Percentiles rank a stretch among this genome's conserved stretches.
Evolutionary conservation across 495 filamentous ascomycete genomes (phyloP).

Genomic region (Penicillium alfredii): DNA sequence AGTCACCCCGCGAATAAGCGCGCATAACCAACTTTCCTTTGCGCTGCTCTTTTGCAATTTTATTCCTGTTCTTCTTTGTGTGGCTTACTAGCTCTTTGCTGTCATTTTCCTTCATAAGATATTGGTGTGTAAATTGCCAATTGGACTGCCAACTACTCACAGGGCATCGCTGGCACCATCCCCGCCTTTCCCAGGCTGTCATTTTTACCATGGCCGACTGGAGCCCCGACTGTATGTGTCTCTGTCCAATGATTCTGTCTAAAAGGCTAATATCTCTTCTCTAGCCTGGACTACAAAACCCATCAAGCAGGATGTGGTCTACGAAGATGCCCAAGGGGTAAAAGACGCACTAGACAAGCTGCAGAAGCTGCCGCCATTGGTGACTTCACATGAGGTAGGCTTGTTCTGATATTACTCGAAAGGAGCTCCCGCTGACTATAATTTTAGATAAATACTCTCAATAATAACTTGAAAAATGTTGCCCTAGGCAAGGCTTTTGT

Average conservation of each 20-base stretch:
- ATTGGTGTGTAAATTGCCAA: slow-evolving; percentile 1
- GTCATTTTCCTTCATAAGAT: neutral
- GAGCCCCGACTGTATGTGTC: slow-evolving; percentile 30
- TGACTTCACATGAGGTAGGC: slow-evolving; percentile 68
- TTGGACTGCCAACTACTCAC: neutral
- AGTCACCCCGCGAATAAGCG: slow-evolving; percentile 29
- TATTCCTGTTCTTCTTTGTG: neutral
- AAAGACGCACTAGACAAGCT: slow-evolving; percentile 64
- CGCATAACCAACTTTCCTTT: slow-evolving; percentile 4
- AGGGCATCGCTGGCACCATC: neutral
- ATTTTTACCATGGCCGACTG: slow-evolving; percentile 24
- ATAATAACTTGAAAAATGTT: slow-evolving; percentile 71
- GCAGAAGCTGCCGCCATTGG: slow-evolving; percentile 74
- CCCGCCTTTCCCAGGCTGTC: slow-evolving; percentile 1
- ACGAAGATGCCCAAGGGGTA: slow-evolving; percentile 61
- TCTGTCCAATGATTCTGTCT: too few species aligned
- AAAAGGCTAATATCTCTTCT: neutral
- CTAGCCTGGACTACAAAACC: slow-evolving; percentile 82
- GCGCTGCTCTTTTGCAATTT: slow-evolving; percentile 6
- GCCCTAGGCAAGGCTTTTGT: slow-evolving; percentile 91
- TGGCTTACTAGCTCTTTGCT: neutral
- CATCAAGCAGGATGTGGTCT: slow-evolving; percentile 84
- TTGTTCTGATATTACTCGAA: neutral
- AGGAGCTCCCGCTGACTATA: neutral
- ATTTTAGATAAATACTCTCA: slow-evolving; percentile 65